Evolutionary conservation across 768 basidiomycete species (phyloP).

Genomic region (Naganishia vaughanmartiniae): DNA sequence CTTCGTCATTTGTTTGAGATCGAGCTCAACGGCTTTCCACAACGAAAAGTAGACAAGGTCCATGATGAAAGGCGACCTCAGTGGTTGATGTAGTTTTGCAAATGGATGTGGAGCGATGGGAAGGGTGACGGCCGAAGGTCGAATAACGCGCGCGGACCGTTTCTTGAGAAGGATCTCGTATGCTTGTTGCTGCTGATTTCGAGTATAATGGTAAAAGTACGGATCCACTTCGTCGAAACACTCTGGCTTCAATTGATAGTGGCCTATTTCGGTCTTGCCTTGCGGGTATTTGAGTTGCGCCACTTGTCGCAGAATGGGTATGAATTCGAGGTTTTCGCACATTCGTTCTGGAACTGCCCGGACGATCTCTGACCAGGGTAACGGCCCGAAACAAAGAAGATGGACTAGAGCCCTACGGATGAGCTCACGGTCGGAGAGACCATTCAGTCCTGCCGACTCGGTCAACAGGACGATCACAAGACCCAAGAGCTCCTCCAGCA

Average conservation of each 20-base stretch:
- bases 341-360: constrained; percentile 87
- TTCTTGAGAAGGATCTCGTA: constrained; percentile 68
- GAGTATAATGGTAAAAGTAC: constrained; percentile 91
- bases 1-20: constrained; percentile 36
- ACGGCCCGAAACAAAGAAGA: constrained; percentile 79
- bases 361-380: constrained; percentile 83
- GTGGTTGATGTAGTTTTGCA: constrained; percentile 61
- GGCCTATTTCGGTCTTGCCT: constrained; percentile 67
- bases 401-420: constrained; percentile 85
- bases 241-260: constrained; percentile 84
- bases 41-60: constrained; percentile 81
- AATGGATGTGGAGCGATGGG: constrained; percentile 61
- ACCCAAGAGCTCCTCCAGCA: constrained; percentile 89
- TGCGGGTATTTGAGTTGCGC: constrained; percentile 80
- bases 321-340: constrained; percentile 78
- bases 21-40: constrained; percentile 59
- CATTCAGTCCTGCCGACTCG: constrained; percentile 72
- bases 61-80: constrained; percentile 69
- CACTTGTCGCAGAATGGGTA: constrained; percentile 71
- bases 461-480: constrained; percentile 81
- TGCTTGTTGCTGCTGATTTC: constrained; percentile 89
- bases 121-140: constrained; percentile 69
- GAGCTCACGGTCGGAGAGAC: constrained; percentile 63
- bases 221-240: constrained; percentile 84
- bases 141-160: constrained; percentile 69